Evolutionary conservation across 352 stramenopile species (phyloP), one percentile per base, ranked within the genome.

Genomic region (Pythium periplocum): DNA sequence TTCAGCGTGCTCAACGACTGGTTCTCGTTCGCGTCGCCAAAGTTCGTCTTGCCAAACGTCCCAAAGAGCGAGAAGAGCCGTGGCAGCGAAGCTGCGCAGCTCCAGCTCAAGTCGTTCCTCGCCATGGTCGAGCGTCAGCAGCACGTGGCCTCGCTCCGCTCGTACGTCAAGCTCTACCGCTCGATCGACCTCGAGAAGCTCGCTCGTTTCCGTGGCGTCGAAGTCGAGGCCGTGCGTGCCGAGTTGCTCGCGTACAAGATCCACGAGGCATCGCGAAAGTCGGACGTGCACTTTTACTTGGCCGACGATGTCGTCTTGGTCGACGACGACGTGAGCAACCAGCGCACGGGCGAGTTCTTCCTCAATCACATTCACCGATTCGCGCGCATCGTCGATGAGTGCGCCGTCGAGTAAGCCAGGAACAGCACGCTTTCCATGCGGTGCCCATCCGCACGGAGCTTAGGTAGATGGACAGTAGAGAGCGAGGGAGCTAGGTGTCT

Each of bases 151-250:
- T 93, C 92, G 59, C 79, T 98, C 46, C 75, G 93, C 51, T 97
- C 89, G 47, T 98, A 97, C 78, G 82, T 99, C 63, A 98, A 97
- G 63, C 75, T 99, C 5, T 99, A 99, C 76, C 97, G 93, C 5
- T 97, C 92, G 45, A 97, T 99, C 66, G 79, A 85, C 40, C 68
- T 98, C 37, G 83, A 81, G 39, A 99, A 99, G 75, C 79, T 99
- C 31, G 90, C 90, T 17, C 73, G 75, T 40, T 98, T 98, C 75
- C 82, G 82, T 36, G 84, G 80, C 48, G 71, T 95, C 48, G 81
- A 90, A 41, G 60, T 79, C 1, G 83, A 90, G 57, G 60, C 69
- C 9, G 75, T 83, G 36, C 81, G 81, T 42, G 71, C 74, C 7
- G 83, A 95, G 66, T 67, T 91, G n/a, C 86, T 95, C 63, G 70